A percentile compares a stretch with the other conserved stretches of the same genome.
Evolutionary conservation across 2,329 filamentous ascomycete species (phyloP).

Genomic region (Aspergillus oerlinghausenensis): DNA sequence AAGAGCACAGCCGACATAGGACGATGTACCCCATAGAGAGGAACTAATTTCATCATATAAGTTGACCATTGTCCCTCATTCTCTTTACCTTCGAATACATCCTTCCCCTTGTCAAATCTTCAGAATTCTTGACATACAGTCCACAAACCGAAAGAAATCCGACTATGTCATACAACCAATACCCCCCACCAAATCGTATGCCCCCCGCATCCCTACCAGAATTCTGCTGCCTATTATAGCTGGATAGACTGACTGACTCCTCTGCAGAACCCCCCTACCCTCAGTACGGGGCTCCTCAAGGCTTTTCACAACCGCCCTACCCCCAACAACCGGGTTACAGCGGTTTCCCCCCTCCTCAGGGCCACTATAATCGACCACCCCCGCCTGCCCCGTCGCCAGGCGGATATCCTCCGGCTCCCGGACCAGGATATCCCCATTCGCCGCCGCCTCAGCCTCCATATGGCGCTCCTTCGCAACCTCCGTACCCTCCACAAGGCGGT

Average conservation of each 20-base stretch:
- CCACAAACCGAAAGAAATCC: not conserved
- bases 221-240: not conserved
- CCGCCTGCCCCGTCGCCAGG: slow-evolving; percentile 30
- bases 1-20: not conserved
- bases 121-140: not conserved
- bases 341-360: slow-evolving; percentile 19
- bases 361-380: slow-evolving; percentile 22
- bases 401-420: slow-evolving; percentile 20
- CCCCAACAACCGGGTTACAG: slow-evolving; percentile 17
- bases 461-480: slow-evolving; percentile 10
- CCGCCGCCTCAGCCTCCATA: slow-evolving; percentile 14
- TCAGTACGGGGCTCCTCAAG: slow-evolving; percentile 22
- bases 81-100: not conserved
- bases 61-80: not conserved
- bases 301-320: slow-evolving; percentile 23
- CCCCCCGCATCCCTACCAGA: not conserved
- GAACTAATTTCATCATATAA: not conserved
- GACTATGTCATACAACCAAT: slow-evolving; percentile 6
- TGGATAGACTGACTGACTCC: not conserved
- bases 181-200: slow-evolving; percentile 5
- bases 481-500: slow-evolving; percentile 13
- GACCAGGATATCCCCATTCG: slow-evolving; percentile 11
- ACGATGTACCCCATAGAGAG: not conserved
- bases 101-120: not conserved
- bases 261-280: slow-evolving; percentile 24